Conservation (phyloP, 176 grass and related monocot genomes). For the Aegilops speltoides region DNA sequence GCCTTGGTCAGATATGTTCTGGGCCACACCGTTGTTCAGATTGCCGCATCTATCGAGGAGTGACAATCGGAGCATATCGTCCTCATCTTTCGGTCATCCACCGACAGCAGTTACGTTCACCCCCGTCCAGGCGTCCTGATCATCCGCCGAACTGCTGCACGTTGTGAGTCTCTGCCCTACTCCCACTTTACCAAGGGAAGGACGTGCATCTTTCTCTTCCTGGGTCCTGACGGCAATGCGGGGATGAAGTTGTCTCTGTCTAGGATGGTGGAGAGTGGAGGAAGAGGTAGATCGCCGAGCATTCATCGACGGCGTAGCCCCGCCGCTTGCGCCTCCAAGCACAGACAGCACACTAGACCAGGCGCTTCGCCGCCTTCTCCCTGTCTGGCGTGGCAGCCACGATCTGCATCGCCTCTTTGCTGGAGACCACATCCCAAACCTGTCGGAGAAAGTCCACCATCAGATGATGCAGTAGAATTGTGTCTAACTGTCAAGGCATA, state of each 20-base stretch:
- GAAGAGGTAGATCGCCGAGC: constrained; percentile 91
- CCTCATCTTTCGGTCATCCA: constrained; percentile 21
- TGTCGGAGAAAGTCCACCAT: not conserved
- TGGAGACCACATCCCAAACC: constrained; percentile 94
- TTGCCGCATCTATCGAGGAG: too few relatives aligned
- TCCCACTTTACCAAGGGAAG: too few relatives aligned
- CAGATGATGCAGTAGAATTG: not conserved
- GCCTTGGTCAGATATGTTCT: too few relatives aligned
- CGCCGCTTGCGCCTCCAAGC: constrained; percentile 69
- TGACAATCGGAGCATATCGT: too few relatives aligned
- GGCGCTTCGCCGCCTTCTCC: constrained; percentile 66
- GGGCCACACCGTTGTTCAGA: too few relatives aligned
- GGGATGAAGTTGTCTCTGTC: not conserved
- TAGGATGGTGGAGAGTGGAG: constrained; percentile 41
- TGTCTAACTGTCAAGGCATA: too few relatives aligned
- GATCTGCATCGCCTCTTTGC: constrained; percentile 81
- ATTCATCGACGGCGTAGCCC: constrained; percentile 77
- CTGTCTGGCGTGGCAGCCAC: constrained; percentile 52
- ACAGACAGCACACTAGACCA: constrained; percentile 62
- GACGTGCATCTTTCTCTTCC: too few relatives aligned
- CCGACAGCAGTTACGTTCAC: not conserved
- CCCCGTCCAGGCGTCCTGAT: not conserved
- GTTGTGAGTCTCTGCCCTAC: constrained; percentile 14
- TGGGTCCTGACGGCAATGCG: not conserved
- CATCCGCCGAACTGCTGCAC: not conserved